These are phyloP conservation scores for Gossypium trilobum DNA, from an alignment of 441 rosid species.

Conservation along the genomic window DNA sequence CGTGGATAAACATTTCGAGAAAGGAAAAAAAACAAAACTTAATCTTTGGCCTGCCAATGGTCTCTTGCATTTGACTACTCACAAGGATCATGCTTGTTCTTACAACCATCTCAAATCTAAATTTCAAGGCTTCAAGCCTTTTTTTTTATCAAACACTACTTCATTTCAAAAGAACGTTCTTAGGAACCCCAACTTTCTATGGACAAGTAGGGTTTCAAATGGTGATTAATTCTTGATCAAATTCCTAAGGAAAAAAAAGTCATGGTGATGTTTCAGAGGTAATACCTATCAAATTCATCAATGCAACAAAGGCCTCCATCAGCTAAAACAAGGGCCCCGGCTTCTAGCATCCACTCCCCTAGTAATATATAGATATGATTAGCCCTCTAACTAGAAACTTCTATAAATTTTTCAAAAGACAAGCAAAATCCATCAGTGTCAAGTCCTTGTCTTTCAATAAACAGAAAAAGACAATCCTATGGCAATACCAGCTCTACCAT, in stretches of 20 bases:
- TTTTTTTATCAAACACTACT: no score
- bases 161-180: not conserved
- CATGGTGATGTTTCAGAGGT: slow-evolving; percentile 2
- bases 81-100: no score
- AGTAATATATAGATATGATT: slow-evolving; percentile 10
- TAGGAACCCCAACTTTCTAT: not conserved
- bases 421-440: not conserved
- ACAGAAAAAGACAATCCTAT: not conserved
- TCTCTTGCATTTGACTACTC: no score
- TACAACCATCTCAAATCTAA: no score
- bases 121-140: no score
- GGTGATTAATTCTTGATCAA: not conserved
- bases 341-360: slow-evolving; percentile 99
- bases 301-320: slow-evolving; percentile 98
- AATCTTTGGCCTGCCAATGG: no score
- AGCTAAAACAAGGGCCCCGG: slow-evolving; percentile 97
- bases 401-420: not conserved
- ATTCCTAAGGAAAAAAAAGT: not conserved
- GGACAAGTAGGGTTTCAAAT: not conserved
- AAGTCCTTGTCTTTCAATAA: not conserved
- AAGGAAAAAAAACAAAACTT: no score
- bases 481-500: not conserved
- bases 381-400: slow-evolving; percentile 8
- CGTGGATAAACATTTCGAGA: no score
- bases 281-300: slow-evolving; percentile 86